These are phyloP conservation scores for Dactylellina parvicollis DNA, from an alignment of 2,329 filamentous ascomycete species.

Conservation along the genomic window DNA sequence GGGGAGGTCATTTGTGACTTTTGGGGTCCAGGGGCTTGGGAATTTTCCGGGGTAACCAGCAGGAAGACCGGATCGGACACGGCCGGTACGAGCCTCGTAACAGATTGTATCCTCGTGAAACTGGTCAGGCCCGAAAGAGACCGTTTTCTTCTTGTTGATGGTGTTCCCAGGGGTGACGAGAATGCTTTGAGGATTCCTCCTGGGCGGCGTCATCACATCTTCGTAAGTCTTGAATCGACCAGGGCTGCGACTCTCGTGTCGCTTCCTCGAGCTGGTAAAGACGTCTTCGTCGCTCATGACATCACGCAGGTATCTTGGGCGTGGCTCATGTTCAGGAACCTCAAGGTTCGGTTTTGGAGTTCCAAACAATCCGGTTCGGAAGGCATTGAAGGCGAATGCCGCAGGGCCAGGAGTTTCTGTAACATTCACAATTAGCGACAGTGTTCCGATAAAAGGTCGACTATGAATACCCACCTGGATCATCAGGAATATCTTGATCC, in stretches of 20 bases:
- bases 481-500: constrained; percentile 29
- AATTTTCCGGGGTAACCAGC: constrained; percentile 67
- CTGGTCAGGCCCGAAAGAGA: constrained; percentile 65
- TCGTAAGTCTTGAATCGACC: constrained; percentile 30
- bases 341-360: constrained; percentile 68
- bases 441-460: constrained; percentile 54
- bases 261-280: constrained; percentile 41
- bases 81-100: constrained; percentile 61
- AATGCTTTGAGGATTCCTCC: constrained; percentile 65
- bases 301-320: constrained; percentile 22
- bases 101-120: constrained; percentile 64
- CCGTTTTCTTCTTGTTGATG: constrained; percentile 65
- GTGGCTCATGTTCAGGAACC: constrained; percentile 47
- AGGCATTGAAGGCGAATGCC: constrained; percentile 73
- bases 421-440: constrained; percentile 63
- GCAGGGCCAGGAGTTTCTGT: constrained; percentile 72
- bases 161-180: constrained; percentile 67
- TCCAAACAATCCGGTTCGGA: constrained; percentile 73
- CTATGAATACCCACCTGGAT: constrained; percentile 48
- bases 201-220: constrained; percentile 22
- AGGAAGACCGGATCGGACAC: constrained; percentile 64
- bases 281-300: constrained; percentile 51
- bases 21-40: constrained; percentile 66
- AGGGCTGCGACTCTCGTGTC: constrained; percentile 29
- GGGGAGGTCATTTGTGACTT: constrained; percentile 58